Evolutionary conservation across 805 yeast genomes (phyloP).

Genomic region (Priceomyces carsonii): DNA sequence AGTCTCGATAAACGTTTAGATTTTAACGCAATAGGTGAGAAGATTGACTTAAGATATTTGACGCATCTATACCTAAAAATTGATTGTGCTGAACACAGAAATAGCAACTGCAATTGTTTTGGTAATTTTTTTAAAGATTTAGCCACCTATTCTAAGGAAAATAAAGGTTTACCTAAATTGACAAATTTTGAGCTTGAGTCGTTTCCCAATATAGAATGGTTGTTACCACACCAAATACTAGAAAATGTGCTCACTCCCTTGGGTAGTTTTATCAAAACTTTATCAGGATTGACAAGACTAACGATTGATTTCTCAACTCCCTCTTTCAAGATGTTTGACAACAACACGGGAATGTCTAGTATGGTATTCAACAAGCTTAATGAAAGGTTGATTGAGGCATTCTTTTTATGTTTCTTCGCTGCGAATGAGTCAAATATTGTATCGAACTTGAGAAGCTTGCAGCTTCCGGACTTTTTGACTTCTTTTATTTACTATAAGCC

Average conservation of each 20-base stretch:
- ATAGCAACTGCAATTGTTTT: slow-evolving; percentile 26
- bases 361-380: slow-evolving; percentile 30
- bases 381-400: slow-evolving; percentile 37
- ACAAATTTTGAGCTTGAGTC: slow-evolving; percentile 28
- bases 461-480: slow-evolving; percentile 35
- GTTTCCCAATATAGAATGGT: slow-evolving; percentile 35
- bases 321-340: slow-evolving; percentile 38
- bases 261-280: slow-evolving; percentile 27
- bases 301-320: slow-evolving; percentile 35
- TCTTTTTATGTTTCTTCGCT: slow-evolving; percentile 26
- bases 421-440: slow-evolving; percentile 10
- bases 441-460: slow-evolving; percentile 22
- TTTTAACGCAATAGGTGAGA: slow-evolving; percentile 20
- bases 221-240: slow-evolving; percentile 33
- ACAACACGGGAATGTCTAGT: slow-evolving; percentile 29
- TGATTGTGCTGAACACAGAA: slow-evolving; percentile 30
- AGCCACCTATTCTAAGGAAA: slow-evolving; percentile 15
- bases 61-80: slow-evolving; percentile 25
- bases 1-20: slow-evolving; percentile 18
- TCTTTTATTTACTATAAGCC: slow-evolving; percentile 39
- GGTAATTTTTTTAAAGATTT: slow-evolving; percentile 28
- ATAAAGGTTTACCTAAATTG: slow-evolving; percentile 33
- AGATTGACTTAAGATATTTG: slow-evolving; percentile 24
- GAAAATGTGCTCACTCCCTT: slow-evolving; percentile 31
- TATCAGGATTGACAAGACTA: slow-evolving; percentile 22